A percentile compares a stretch with the other conserved stretches of the same genome.
Evolutionary conservation across 1,284 basidiomycete species (phyloP).

Genomic region (Cystobasidiaceae sp.): DNA sequence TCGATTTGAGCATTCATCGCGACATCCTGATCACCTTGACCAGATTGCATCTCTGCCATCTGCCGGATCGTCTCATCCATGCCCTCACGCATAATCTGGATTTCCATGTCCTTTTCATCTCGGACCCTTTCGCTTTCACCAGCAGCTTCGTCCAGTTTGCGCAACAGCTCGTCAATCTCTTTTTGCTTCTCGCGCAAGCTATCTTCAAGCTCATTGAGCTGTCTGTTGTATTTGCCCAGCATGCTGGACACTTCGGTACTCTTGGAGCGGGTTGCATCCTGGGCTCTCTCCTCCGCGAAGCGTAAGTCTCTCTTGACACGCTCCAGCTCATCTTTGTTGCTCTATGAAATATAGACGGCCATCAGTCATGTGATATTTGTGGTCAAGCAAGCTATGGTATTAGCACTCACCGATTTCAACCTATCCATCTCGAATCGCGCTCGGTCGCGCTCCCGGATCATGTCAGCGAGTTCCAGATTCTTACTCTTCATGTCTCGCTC

Average conservation of each 20-base stretch:
- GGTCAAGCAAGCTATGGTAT: not conserved
- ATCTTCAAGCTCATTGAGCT: slow-evolving; percentile 91
- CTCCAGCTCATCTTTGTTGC: slow-evolving; percentile 93
- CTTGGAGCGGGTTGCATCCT: slow-evolving; percentile 86
- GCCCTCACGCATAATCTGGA: slow-evolving; percentile 89
- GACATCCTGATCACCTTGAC: slow-evolving; percentile 75
- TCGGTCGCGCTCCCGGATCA: slow-evolving; percentile 95
- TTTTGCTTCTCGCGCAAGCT: slow-evolving; percentile 83
- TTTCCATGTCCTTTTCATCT: slow-evolving; percentile 96
- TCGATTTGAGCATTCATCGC: slow-evolving; percentile 94
- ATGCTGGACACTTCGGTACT: slow-evolving; percentile 85
- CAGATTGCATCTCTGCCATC: slow-evolving; percentile 79
- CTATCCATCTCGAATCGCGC: slow-evolving; percentile 96
- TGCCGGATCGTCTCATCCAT: slow-evolving; percentile 92
- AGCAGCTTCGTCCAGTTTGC: slow-evolving; percentile 67
- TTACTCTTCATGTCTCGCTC: slow-evolving; percentile 96
- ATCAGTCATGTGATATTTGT: not conserved
- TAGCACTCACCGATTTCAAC: slow-evolving; percentile 63
- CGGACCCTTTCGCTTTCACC: slow-evolving; percentile 71
- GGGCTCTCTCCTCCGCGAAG: slow-evolving; percentile 97
- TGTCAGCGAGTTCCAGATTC: slow-evolving; percentile 96
- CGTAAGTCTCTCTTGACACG: slow-evolving; percentile 84
- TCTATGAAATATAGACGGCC: slow-evolving; percentile 45
- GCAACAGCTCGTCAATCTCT: slow-evolving; percentile 84
- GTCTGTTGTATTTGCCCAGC: slow-evolving; percentile 90